These are phyloP conservation scores for Geotrichum histeridarum DNA, from an alignment of 1,139 yeast species.

Conservation along the genomic window DNA sequence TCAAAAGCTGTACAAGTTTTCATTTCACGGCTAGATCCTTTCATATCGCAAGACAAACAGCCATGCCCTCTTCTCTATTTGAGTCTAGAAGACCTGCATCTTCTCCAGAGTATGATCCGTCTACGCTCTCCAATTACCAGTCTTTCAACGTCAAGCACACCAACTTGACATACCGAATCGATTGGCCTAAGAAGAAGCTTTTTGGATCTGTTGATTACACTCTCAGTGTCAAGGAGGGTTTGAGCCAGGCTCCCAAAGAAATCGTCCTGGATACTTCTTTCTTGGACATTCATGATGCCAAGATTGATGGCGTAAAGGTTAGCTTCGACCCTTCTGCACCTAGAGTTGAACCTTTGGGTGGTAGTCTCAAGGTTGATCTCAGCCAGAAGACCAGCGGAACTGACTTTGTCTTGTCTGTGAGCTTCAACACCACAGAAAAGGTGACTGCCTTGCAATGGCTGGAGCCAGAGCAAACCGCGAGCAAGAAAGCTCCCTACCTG, in stretches of 20 bases:
- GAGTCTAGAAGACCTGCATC: constrained; percentile 22
- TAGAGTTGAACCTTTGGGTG: constrained; percentile 63
- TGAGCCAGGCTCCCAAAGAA: constrained; percentile 23
- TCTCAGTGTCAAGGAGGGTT: constrained; percentile 32
- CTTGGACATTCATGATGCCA: constrained; percentile 47
- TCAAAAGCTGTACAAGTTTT: not conserved
- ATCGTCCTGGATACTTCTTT: constrained; percentile 66
- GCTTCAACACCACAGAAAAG: constrained; percentile 60
- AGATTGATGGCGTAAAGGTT: constrained; percentile 42
- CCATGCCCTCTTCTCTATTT: constrained; percentile 15
- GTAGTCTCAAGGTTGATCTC: constrained; percentile 47
- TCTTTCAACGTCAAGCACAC: constrained; percentile 52
- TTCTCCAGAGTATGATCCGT: constrained; percentile 49
- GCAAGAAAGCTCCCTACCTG: constrained; percentile 64
- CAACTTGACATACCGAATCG: constrained; percentile 48
- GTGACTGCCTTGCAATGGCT: constrained; percentile 89
- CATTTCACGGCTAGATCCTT: not conserved
- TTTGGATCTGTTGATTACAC: constrained; percentile 53
- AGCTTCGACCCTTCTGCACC: constrained; percentile 42
- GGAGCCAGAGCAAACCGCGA: constrained; percentile 72
- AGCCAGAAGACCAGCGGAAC: not conserved
- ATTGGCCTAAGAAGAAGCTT: constrained; percentile 51
- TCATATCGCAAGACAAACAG: not conserved
- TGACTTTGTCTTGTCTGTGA: constrained; percentile 41
- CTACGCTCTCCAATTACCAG: constrained; percentile 68